phyloP scores from a whole-genome alignment of 73 alveolate species.

The Stentor coeruleus region DNA sequence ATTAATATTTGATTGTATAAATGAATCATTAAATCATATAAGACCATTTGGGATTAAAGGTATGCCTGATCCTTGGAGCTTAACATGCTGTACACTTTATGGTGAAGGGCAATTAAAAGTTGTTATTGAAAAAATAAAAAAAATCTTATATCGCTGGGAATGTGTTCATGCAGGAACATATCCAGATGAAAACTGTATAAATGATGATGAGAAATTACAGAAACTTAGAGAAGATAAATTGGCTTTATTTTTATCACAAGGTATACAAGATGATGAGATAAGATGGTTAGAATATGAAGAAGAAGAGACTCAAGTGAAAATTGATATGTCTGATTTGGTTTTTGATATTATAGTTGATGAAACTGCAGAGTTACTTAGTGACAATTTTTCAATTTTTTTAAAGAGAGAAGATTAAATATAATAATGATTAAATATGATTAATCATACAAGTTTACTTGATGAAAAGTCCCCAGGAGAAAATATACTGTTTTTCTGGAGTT shows the following conservation, averaged over 20 bases:
- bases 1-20: constrained; percentile 48
- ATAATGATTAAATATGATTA: background rate
- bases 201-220: constrained; percentile 41
- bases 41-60: constrained; percentile 53
- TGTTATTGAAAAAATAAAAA: constrained; percentile 37
- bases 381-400: background rate
- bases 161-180: constrained; percentile 42
- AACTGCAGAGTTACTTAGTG: no score
- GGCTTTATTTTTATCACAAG: constrained; percentile 36
- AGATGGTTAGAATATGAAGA: constrained; percentile 52
- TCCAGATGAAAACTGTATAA: constrained; percentile 36
- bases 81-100: constrained; percentile 23
- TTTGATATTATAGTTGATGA: constrained; percentile 42
- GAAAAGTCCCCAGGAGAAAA: no score
- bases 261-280: constrained; percentile 16
- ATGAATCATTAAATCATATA: constrained; percentile 47
- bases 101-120: constrained; percentile 34
- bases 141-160: constrained; percentile 45
- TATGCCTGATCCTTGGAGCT: constrained; percentile 50
- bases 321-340: constrained; percentile 43
- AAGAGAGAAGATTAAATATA: no score
- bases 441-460: no score
- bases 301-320: constrained; percentile 48
- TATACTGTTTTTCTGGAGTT: background rate
- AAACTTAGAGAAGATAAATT: constrained; percentile 44